A percentile compares a stretch with the other conserved stretches of the same genome.
phyloP scores from a whole-genome alignment of 164 flowering plant genomes.

The Tetracentron sinense region DNA sequence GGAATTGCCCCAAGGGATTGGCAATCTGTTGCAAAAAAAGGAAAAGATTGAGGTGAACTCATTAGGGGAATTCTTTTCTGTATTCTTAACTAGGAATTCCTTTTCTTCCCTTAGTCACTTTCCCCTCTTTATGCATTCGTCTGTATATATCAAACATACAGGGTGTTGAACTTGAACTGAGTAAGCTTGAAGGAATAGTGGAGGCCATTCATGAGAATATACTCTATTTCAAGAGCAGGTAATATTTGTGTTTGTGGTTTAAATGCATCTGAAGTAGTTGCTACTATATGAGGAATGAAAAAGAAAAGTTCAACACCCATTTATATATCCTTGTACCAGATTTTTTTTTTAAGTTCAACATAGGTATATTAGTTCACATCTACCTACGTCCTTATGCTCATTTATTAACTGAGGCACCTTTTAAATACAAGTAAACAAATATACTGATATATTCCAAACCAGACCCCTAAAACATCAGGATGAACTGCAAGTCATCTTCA shows the following conservation, averaged over 20 bases:
- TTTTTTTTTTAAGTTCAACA: too few species aligned
- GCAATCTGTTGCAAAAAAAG: conserved; percentile 89
- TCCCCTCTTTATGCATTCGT: background rate
- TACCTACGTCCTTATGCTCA: too few species aligned
- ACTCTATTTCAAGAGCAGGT: conserved; percentile 72
- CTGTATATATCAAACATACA: too few species aligned
- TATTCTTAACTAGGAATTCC: background rate
- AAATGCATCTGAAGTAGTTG: background rate
- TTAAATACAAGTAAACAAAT: too few species aligned
- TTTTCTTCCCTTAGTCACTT: background rate
- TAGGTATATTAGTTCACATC: too few species aligned
- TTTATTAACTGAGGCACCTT: too few species aligned
- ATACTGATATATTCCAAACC: too few species aligned
- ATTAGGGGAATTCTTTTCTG: background rate
- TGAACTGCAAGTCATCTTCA: too few species aligned
- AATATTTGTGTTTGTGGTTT: conserved; percentile 7
- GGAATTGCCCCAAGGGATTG: conserved; percentile 96
- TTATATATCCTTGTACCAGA: too few species aligned
- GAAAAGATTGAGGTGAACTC: conserved; percentile 74
- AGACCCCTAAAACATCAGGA: too few species aligned
- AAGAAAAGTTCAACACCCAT: too few species aligned
- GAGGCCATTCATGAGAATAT: conserved; percentile 86
- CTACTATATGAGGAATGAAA: background rate
- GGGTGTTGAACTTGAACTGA: conserved; percentile 94
- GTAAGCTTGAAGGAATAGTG: conserved; percentile 89